These are phyloP conservation scores for Pycnococcus provasolii DNA, from an alignment of 139 green algal species.

Conservation along the genomic window DNA sequence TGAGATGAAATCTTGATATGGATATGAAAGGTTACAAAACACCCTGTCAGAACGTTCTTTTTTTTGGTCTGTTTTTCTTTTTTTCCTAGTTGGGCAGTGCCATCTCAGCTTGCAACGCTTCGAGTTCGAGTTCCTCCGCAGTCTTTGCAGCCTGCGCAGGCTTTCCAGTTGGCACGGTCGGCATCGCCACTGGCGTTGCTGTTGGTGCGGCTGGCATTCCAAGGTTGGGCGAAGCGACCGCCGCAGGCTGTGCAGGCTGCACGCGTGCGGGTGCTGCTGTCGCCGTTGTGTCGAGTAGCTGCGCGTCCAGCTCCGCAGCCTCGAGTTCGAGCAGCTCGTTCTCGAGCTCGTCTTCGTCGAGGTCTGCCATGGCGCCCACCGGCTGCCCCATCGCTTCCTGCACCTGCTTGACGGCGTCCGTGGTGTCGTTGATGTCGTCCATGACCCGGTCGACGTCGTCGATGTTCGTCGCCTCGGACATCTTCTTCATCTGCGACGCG, in stretches of 20 bases:
- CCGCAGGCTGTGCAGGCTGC: no score
- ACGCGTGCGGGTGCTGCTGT: neutral
- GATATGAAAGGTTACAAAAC: no score
- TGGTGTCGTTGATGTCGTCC: constrained; percentile 88
- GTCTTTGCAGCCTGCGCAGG: constrained; percentile 40
- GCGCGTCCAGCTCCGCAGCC: constrained; percentile 36
- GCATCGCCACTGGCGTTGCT: constrained; percentile 6
- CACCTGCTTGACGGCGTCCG: constrained; percentile 81
- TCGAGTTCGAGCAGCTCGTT: constrained; percentile 42
- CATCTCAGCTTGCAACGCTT: constrained; percentile 75
- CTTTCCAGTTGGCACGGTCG: constrained; percentile 24
- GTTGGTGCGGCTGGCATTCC: neutral
- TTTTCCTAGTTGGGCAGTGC: constrained; percentile 29
- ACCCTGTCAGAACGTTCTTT: no score
- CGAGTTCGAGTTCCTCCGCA: constrained; percentile 75
- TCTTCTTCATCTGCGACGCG: constrained; percentile 26
- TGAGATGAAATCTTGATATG: no score
- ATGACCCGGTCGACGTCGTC: constrained; percentile 81
- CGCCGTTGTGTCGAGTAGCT: constrained; percentile 30
- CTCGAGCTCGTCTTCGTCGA: constrained; percentile 73
- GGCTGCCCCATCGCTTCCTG: constrained; percentile 71
- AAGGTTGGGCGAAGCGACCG: no score
- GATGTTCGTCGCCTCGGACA: constrained; percentile 71
- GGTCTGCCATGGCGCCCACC: constrained; percentile 50
- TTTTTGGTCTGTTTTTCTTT: no score